Percentiles rank a stretch among this genome's conserved stretches.
These are phyloP conservation scores for Botrytis hyacinthi DNA, from an alignment of 2,329 filamentous ascomycete genomes.

Conservation along the genomic window DNA sequence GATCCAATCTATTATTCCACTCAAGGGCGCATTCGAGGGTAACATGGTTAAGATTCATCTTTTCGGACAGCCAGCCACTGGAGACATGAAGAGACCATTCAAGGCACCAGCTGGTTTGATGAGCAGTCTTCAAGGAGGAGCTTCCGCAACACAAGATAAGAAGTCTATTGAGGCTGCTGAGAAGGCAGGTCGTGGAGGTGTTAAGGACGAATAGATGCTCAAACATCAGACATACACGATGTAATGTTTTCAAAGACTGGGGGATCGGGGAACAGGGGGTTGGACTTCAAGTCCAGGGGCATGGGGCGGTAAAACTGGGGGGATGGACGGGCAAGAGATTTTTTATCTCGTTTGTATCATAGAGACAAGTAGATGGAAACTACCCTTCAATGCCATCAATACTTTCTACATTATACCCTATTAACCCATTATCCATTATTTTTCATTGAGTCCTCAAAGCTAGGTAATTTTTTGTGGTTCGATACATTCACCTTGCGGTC, in stretches of 20 bases:
- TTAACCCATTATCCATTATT: background rate
- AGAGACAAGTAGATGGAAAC: conserved; percentile 10
- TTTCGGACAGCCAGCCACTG: conserved; percentile 79
- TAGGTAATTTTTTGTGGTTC: background rate
- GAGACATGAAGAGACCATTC: conserved; percentile 94
- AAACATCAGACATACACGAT: background rate
- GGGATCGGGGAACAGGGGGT: background rate
- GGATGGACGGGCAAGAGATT: conserved; percentile 1
- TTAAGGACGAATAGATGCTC: conserved; percentile 62
- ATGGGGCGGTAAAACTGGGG: conserved; percentile 1
- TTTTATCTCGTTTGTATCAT: conserved; percentile 20
- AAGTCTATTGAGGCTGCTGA: conserved; percentile 79
- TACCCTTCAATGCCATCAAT: conserved; percentile 1
- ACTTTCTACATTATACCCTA: background rate
- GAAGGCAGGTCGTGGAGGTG: conserved; percentile 68
- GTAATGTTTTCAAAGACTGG: conserved; percentile 4
- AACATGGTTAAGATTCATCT: conserved; percentile 97
- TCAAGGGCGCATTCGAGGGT: conserved; percentile 92
- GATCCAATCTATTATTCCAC: conserved; percentile 96
- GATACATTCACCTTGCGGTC: background rate
- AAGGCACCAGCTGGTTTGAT: conserved; percentile 83
- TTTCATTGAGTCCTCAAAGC: background rate
- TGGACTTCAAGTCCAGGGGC: background rate
- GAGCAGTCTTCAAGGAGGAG: conserved; percentile 68
- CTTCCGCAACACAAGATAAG: conserved; percentile 81